Evolutionary conservation across 495 filamentous ascomycete species (phyloP), one percentile per base, ranked within the genome.

Genomic region (Penicillium coffeae): DNA sequence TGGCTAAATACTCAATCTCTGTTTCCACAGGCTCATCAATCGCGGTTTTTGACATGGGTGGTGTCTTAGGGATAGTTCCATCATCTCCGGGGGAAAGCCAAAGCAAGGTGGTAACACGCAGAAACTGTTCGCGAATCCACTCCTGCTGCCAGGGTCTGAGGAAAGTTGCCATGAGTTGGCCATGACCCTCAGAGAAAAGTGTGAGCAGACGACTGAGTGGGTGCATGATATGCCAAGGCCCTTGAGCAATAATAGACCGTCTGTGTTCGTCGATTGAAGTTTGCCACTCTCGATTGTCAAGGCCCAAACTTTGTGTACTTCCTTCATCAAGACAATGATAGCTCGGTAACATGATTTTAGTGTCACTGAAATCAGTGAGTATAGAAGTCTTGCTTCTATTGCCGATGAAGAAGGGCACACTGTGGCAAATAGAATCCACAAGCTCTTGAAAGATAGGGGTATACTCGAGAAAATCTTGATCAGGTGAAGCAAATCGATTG

Each of bases 151-250:
- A 43, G 7, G 50, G 50, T 16, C 44, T 36, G 30, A 52, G 36
- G 42, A 52, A 38, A 27, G 8, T 41, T 16, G 38, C 35, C 15
- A 52, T 40, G 0, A 34, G 7, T 37, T 47, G 21, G n/a, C 50
- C 50, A 12, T 49, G 5, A 18, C 36, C 51, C 22, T 54, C 51
- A 7, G 25, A 50, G 40, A 54, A 54, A 21, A 54, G 33, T 15
- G 51, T 54, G 46, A 54, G 41, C 12, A 54, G 25, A 33, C 41
- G 51, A 20, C 45, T 54, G 32, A 54, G 35, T 34, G 51, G 51
- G 25, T 27, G 30, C 47, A 54, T 50, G 0, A 41, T 14, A 21
- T 42, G 46, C 51, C 51, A 54, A 4, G 51, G 51, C 0, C 51
- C 51, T 40, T 54, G 51, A 1, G 45, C 45, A 22, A 54, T 45